Base-by-base conservation (phyloP, 2,329 filamentous ascomycete species). In the Ascochyta koolunga region DNA sequence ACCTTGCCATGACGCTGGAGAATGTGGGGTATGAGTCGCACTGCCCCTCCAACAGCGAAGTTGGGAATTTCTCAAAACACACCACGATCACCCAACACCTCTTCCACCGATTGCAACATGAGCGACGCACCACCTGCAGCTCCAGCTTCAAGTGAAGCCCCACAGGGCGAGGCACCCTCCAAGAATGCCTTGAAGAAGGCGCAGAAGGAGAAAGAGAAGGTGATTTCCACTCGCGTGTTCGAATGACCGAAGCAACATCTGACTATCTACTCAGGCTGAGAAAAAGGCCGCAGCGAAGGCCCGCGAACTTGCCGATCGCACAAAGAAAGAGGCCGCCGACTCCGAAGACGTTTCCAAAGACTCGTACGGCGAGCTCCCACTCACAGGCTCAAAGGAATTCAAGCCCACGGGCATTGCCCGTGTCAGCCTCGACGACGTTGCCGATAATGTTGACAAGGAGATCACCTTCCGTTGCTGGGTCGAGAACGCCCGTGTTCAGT, bases 401-500 rank as follows among this genome's bases (percentile, higher is more conserved):
- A 75, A 82, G 60, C 78, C 83, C 53, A 82, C 84, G 15, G 80
- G 74, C 29, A 77, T 83, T 40, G 78, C 83, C 51, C 79, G 83
- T 52, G 79, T 86, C 55, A 78, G 86, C 51, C 80, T 96, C 33
- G 82, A 83, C 51, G 62, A 66, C 25, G 60, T 67, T 33, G 64
- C 63, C 49, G 60, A 65, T 19, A 56, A 72, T 54, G 70, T 68
- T 42, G 77, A 74, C 59, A 77, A 77, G 52, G 75, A 77, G 29
- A 83, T 97, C 64, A 87, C 86, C 38, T 82, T 97, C 67, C 84
- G 91, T 32, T 91, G 86, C 25, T 91, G 90, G 80, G 83, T 97
- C 33, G 90, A 96, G 75, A 97, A 96, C 79, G 86, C 89, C 27
- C 86, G 93, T 62, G 87, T 89, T 66, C 93, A 98, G 79, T 88